Conservation (phyloP, 176 grass and related monocot species). For the Triticum dicoccoides region DNA sequence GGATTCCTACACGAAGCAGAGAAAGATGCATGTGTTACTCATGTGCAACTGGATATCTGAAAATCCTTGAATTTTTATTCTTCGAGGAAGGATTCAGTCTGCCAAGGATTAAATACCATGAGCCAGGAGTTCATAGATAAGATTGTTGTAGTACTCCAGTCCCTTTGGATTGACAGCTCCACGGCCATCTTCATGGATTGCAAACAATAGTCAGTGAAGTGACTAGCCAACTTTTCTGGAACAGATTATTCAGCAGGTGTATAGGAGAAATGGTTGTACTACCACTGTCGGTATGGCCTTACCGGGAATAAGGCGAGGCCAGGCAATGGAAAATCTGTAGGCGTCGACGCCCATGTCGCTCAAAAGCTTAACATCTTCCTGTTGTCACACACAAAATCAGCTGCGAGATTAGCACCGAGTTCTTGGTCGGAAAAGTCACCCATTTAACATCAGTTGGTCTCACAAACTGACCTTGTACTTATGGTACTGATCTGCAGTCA, state of each 20-base stretch:
- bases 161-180: conserved; percentile 85
- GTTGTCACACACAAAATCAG: background rate
- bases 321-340: conserved; percentile 85
- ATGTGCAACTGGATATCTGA: background rate
- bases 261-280: too few species aligned
- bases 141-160: conserved; percentile 83
- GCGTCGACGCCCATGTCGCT: conserved; percentile 79
- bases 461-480: conserved; percentile 71
- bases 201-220: background rate
- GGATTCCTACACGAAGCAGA: conserved; percentile 53
- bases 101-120: conserved; percentile 39
- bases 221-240: too few species aligned
- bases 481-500: conserved; percentile 91
- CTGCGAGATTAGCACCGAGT: background rate
- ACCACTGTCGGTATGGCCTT: background rate
- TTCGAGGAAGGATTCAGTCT: background rate
- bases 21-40: background rate
- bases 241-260: too few species aligned
- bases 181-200: conserved; percentile 59
- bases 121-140: conserved; percentile 80
- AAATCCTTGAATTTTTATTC: background rate
- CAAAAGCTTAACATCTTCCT: conserved; percentile 96
- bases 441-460: background rate
- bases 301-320: conserved; percentile 90
- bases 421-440: background rate